Evolutionary conservation across 805 yeast species (phyloP).

Genomic region (Myxozyma vanderwaltii): DNA sequence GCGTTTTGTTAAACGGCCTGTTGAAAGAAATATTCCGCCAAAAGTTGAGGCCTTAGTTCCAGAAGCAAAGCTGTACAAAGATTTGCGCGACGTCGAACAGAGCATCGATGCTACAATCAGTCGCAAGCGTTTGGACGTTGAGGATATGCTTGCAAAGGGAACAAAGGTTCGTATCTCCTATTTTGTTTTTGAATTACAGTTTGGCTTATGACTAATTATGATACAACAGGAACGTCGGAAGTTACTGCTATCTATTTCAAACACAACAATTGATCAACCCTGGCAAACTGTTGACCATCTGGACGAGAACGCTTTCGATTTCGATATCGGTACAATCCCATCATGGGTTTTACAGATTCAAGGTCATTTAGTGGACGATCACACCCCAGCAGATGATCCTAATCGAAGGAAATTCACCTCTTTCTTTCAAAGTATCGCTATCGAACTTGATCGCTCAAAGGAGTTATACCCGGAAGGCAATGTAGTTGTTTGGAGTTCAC

Average conservation of each 20-base stretch:
- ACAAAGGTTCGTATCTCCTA: constrained; percentile 43
- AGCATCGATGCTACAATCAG: constrained; percentile 77
- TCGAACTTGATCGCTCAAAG: constrained; percentile 57
- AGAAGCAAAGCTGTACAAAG: constrained; percentile 70
- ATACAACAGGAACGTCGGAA: constrained; percentile 47
- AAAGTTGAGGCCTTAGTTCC: constrained; percentile 55
- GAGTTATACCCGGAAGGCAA: constrained; percentile 44
- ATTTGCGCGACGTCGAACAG: constrained; percentile 77
- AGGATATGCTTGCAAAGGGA: constrained; percentile 55
- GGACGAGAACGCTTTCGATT: constrained; percentile 40
- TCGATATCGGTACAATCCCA: constrained; percentile 41
- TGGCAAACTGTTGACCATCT: constrained; percentile 61
- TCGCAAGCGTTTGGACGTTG: constrained; percentile 81
- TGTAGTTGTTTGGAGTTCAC: constrained; percentile 90
- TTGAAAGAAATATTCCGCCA: constrained; percentile 56
- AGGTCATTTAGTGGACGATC: constrained; percentile 65
- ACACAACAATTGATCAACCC: constrained; percentile 80
- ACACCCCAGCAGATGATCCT: constrained; percentile 44
- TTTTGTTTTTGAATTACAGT: constrained; percentile 4
- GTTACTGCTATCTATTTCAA: constrained; percentile 79
- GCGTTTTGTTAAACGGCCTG: constrained; percentile 47
- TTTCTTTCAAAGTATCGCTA: constrained; percentile 78
- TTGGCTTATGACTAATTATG: constrained; percentile 46
- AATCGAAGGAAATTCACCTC: constrained; percentile 70
- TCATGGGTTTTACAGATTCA: constrained; percentile 87